Base-by-base conservation (phyloP, 2,329 filamentous ascomycete species). In the Alternaria gansuensis region DNA sequence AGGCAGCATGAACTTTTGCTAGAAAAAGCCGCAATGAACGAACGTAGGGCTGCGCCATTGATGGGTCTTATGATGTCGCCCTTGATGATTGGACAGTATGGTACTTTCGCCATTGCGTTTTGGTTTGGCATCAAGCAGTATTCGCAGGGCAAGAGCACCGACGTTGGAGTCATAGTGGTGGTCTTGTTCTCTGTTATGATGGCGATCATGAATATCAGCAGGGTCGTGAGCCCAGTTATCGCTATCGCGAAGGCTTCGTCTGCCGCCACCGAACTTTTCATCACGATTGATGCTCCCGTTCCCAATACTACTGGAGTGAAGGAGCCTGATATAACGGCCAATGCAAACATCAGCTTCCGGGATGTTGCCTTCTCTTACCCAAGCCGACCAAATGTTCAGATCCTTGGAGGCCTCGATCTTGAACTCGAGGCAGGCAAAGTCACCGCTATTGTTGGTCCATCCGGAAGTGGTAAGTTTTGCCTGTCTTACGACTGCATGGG, bases 391-490 rank as follows among this genome's bases (percentile, higher is more conserved):
- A 83, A 88, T 57, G 84, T 88, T 60, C 86, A 86, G 67, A 85
- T 91, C 0, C 75, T 91, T 1, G 83, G 90, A 64, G 77, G 82
- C 3, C 74, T 91, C 3, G 82, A 83, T 65, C 76, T 91, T 8
- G 79, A 75, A 0, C 85, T 92, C 54, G 81, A 85, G 59, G 82
- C 85, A 7, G 88, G 88, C 21, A 89, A 90, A 68, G 84, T 88
- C 2, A 91, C 89, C 0, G 90, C 90, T 2, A 88, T 93, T 17
- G 90, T 93, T 21, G 90, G 90, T 0, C 85, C 88, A 0, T 90
- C 88, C 2, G 60, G 60, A 17, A 58, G 56, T 50, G 56, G 56
- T 58, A 39, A 54, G 56, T 39, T 13, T 4, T 26, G 17, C 8
- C 5, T 8, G 5, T 2, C 9, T 21, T 40, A 4, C 17, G 10